A percentile compares a stretch with the other conserved stretches of the same genome.
Evolutionary conservation across 441 rosid species (phyloP).

Genomic region (Metrosideros polymorpha): DNA sequence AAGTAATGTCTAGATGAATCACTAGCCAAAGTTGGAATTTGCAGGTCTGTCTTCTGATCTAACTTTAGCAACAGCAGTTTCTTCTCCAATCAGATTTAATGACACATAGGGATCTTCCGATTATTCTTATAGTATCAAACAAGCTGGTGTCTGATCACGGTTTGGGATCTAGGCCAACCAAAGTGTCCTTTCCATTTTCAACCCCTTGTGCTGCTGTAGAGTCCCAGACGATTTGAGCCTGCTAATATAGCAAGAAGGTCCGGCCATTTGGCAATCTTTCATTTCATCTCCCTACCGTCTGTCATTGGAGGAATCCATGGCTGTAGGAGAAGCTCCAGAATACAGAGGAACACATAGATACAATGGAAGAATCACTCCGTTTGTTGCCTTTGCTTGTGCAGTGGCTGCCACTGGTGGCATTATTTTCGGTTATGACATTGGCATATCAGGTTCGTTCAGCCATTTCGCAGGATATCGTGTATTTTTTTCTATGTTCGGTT

Average conservation of each 20-base stretch:
- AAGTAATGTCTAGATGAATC: not conserved
- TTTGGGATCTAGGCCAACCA: not conserved
- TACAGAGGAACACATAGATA: not conserved
- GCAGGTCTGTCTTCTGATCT: not conserved
- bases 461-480: not conserved
- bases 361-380: conserved; percentile 14
- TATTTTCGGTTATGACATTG: conserved; percentile 21
- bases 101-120: not conserved
- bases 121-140: not conserved
- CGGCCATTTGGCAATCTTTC: not conserved
- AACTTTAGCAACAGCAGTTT: not conserved
- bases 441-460: conserved; percentile 9
- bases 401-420: conserved; percentile 46
- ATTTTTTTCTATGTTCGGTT: not conserved
- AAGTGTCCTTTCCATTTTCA: not conserved
- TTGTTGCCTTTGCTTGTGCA: conserved; percentile 23
- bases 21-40: not conserved
- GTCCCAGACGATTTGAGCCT: not conserved
- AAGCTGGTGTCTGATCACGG: not conserved
- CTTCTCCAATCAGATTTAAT: not conserved
- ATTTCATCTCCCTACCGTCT: not conserved
- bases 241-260: not conserved
- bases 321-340: not conserved
- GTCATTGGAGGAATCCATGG: not conserved
- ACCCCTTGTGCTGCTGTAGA: not conserved